Evolutionary conservation across 2,329 filamentous ascomycete genomes (phyloP).

Genomic region (Dactylellina sp.): DNA sequence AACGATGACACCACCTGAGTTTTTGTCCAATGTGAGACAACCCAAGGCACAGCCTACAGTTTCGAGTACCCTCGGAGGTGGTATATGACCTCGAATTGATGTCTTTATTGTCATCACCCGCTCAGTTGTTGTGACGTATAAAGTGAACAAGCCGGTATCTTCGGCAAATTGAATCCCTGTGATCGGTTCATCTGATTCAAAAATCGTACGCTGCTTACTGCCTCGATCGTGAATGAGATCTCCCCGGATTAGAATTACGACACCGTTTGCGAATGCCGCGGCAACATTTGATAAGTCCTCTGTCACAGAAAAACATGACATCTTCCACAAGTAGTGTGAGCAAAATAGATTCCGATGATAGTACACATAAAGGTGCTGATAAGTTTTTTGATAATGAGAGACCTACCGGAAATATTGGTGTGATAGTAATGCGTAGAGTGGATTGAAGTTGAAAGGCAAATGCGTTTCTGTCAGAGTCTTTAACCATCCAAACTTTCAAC

Average conservation of each 20-base stretch:
- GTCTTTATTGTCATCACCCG: conserved; percentile 88
- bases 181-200: conserved; percentile 95
- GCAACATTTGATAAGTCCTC: conserved; percentile 92
- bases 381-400: conserved; percentile 21
- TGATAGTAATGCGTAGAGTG: conserved; percentile 86
- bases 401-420: conserved; percentile 86
- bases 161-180: conserved; percentile 82
- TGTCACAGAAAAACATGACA: conserved; percentile 85
- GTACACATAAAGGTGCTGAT: not conserved
- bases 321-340: conserved; percentile 42
- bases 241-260: conserved; percentile 91
- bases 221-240: conserved; percentile 96
- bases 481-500: conserved; percentile 96
- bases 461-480: conserved; percentile 93
- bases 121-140: conserved; percentile 92
- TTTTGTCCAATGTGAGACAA: conserved; percentile 77
- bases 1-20: conserved; percentile 82
- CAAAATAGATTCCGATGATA: conserved; percentile 53
- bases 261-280: conserved; percentile 94
- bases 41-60: conserved; percentile 91
- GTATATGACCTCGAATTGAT: conserved; percentile 87
- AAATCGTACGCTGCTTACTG: conserved; percentile 91
- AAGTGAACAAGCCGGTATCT: conserved; percentile 72
- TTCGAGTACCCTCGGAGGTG: conserved; percentile 87
- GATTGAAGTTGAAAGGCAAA: conserved; percentile 88